A percentile compares a stretch with the other conserved stretches of the same genome.
These are phyloP conservation scores for Colletotrichum ledebouriae DNA, from an alignment of 2,329 filamentous ascomycete genomes.

Conservation along the genomic window DNA sequence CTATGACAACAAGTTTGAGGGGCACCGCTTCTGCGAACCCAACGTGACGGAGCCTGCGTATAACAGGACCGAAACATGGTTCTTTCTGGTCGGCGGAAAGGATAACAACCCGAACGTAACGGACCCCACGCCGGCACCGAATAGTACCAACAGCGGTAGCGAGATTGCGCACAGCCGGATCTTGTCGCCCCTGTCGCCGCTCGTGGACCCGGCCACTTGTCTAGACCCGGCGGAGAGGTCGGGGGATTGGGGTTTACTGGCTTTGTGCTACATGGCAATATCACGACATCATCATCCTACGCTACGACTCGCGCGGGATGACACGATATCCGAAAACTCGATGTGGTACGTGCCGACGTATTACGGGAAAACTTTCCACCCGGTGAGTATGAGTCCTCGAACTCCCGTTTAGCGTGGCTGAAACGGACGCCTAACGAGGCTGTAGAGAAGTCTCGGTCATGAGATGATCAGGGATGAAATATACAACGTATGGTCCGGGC, in stretches of 20 bases:
- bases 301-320: constrained; percentile 49
- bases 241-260: constrained; percentile 59
- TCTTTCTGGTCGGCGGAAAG: constrained; percentile 61
- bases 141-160: constrained; percentile 36
- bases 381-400: constrained; percentile 47
- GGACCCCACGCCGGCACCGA: constrained; percentile 41
- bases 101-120: constrained; percentile 51
- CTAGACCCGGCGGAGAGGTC: constrained; percentile 51
- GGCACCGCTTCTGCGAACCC: constrained; percentile 60
- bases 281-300: constrained; percentile 53
- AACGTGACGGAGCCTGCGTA: constrained; percentile 60
- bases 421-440: constrained; percentile 30
- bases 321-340: constrained; percentile 49
- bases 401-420: background rate
- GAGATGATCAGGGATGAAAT: constrained; percentile 43
- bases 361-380: constrained; percentile 62
- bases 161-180: constrained; percentile 34
- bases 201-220: constrained; percentile 55
- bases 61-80: constrained; percentile 59
- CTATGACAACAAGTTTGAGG: constrained; percentile 59
- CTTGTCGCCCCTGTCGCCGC: constrained; percentile 49
- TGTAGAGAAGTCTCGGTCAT: constrained; percentile 40
- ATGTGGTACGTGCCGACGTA: constrained; percentile 64
- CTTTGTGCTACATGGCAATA: constrained; percentile 60
- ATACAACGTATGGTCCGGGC: constrained; percentile 32